A percentile compares a stretch with the other conserved stretches of the same genome.
phyloP scores from a whole-genome alignment of 129 eudicot genomes.

The Mikania micrantha region DNA sequence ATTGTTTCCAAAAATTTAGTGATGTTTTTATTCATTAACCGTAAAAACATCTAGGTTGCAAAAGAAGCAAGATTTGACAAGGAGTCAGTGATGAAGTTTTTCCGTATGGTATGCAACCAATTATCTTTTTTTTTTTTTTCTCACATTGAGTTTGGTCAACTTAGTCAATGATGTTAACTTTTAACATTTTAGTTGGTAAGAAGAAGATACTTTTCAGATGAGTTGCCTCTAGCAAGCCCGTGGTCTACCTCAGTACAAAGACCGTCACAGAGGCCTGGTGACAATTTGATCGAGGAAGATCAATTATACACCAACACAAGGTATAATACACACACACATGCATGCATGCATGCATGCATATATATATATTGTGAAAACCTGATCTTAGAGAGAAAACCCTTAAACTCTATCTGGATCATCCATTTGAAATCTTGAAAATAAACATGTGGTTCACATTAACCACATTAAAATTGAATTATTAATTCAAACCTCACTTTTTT shows the following conservation, averaged over 20 bases:
- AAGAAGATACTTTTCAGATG: slow-evolving; percentile 94
- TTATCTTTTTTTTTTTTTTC: not conserved
- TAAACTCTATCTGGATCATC: too few relatives aligned
- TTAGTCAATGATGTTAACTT: slow-evolving; percentile 5
- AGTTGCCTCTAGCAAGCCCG: slow-evolving; percentile 59
- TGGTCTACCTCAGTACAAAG: slow-evolving; percentile 60
- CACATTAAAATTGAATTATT: too few relatives aligned
- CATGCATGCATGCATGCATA: too few relatives aligned
- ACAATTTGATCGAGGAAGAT: slow-evolving; percentile 56
- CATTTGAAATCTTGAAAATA: too few relatives aligned
- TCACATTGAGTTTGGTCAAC: not conserved
- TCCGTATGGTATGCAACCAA: slow-evolving; percentile 50
- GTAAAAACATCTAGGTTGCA: slow-evolving; percentile 59
- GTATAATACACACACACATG: too few relatives aligned
- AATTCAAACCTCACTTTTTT: too few relatives aligned
- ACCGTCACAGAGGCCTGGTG: slow-evolving; percentile 43
- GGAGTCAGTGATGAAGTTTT: slow-evolving; percentile 91
- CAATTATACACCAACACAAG: slow-evolving; percentile 48
- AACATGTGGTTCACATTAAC: too few relatives aligned
- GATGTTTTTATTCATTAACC: not conserved
- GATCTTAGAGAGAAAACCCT: too few relatives aligned
- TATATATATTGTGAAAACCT: too few relatives aligned
- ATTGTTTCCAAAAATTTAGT: not conserved
- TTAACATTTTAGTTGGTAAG: slow-evolving; percentile 62
- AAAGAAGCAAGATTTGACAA: slow-evolving; percentile 93